Percentiles rank a stretch among this genome's conserved stretches.
Conservation (phyloP, 75 land plant genomes). For the Larix kaempferi region DNA sequence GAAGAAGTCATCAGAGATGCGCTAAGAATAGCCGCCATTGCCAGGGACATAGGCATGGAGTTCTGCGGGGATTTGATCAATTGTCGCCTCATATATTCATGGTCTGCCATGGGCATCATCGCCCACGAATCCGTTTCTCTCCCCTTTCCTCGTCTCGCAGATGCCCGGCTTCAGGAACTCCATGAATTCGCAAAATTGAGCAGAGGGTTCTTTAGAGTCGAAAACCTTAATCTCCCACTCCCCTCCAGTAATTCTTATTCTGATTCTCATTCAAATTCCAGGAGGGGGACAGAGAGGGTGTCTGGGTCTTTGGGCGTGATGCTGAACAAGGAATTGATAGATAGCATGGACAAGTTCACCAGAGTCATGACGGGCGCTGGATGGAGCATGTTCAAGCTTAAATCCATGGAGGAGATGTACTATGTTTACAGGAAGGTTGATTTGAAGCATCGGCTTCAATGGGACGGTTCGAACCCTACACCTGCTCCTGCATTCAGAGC, state of each 20-base stretch:
- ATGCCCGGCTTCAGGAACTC: slow-evolving; percentile 14
- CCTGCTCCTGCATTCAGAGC: slow-evolving; percentile 7
- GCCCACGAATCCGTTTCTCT: slow-evolving; percentile 18
- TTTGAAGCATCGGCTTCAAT: not conserved
- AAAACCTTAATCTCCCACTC: not conserved
- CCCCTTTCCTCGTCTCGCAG: slow-evolving; percentile 21
- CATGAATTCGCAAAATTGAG: slow-evolving; percentile 19
- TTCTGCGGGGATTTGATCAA: slow-evolving; percentile 24
- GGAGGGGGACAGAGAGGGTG: not conserved
- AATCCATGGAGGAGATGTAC: slow-evolving; percentile 4
- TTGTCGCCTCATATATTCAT: slow-evolving; percentile 29
- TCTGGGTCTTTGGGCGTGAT: slow-evolving; percentile 19
- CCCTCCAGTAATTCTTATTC: not conserved
- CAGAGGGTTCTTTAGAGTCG: slow-evolving; percentile 25
- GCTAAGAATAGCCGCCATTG: slow-evolving; percentile 16
- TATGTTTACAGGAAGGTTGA: not conserved
- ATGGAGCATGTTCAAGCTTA: slow-evolving; percentile 24
- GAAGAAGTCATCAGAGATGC: slow-evolving; percentile 20
- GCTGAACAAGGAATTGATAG: slow-evolving; percentile 11
- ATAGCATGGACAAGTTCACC: slow-evolving; percentile 19
- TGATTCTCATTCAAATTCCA: no score
- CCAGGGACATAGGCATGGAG: slow-evolving; percentile 34
- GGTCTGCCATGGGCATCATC: slow-evolving; percentile 1
- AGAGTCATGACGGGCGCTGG: slow-evolving; percentile 16
- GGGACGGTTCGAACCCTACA: not conserved